These are phyloP conservation scores for Penicillium palitans DNA, from an alignment of 2,329 filamentous ascomycete genomes.

Conservation along the genomic window DNA sequence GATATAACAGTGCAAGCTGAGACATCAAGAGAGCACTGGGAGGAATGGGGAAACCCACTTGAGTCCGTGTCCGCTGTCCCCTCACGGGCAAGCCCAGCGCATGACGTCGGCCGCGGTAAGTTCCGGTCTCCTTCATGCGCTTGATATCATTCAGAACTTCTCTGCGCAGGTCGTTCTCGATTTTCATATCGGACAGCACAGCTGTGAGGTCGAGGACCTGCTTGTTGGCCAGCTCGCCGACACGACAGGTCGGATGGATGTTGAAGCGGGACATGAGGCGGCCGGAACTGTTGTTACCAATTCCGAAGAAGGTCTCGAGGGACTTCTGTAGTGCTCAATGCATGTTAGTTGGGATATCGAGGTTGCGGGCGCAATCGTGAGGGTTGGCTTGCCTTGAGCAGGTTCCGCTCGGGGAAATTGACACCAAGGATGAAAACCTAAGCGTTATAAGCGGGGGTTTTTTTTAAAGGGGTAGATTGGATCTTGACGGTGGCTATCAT, in stretches of 20 bases:
- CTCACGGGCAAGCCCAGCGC: slow-evolving; percentile 89
- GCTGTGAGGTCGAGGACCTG: slow-evolving; percentile 80
- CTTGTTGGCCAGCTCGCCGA: slow-evolving; percentile 72
- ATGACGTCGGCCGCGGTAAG: slow-evolving; percentile 84
- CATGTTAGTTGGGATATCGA: slow-evolving; percentile 14
- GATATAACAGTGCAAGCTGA: not conserved
- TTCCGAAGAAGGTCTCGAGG: slow-evolving; percentile 83
- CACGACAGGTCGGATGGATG: slow-evolving; percentile 78
- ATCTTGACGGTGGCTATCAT: not conserved
- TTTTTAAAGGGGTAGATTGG: not conserved
- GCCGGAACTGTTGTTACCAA: slow-evolving; percentile 68
- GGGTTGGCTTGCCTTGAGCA: slow-evolving; percentile 69
- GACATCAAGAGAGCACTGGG: not conserved
- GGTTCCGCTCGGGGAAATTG: slow-evolving; percentile 78
- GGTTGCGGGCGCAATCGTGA: slow-evolving; percentile 2
- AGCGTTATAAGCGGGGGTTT: slow-evolving; percentile 13
- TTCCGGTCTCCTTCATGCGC: slow-evolving; percentile 84
- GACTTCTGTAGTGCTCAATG: slow-evolving; percentile 33
- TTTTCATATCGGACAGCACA: slow-evolving; percentile 85
- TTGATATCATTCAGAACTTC: slow-evolving; percentile 81
- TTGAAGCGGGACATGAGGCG: slow-evolving; percentile 84
- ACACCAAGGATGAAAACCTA: slow-evolving; percentile 83
- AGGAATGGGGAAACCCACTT: slow-evolving; percentile 48
- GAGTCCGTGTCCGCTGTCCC: slow-evolving; percentile 83
- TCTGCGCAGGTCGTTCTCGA: slow-evolving; percentile 83